Base-by-base conservation (phyloP, 1,139 yeast genomes). In the Arxiozyma slooffiae region DNA sequence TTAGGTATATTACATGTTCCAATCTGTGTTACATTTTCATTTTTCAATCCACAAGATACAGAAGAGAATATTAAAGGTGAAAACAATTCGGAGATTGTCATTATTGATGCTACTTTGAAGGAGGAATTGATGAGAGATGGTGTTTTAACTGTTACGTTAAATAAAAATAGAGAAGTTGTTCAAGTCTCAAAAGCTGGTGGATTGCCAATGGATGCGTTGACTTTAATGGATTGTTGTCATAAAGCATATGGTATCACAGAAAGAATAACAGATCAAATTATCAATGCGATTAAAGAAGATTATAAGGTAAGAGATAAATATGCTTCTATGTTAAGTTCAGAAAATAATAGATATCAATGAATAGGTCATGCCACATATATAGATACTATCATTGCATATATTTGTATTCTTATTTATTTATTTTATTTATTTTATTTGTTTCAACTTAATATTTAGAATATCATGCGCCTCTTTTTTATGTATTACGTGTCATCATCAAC, bases 141-240 rank as follows among this genome's bases (percentile, higher is more conserved):
- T 34, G 78, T 79, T 16, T 73, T 92, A 67, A 86, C 95, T 1
- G 80, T 92, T 26, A 89, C 98, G 0, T 70, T 90, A 53, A 92
- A 92, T 67, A 87, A 86, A 60, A 92, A 90, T 66, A 77, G 94
- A 58, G 98, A 92, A 62, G 72, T 92, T 20, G 88, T 96, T 49
- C 98, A 92, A 66, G 74, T 94, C 41, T 78, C 86, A 47, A 92
- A 92, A 62, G 85, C 89, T 43, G 98, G 98, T 47, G 97, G 97
- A 0, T 72, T 87, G 46, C 85, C 95, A 1, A 80, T 92, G 57
- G 92, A 88, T 59, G 89, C 95, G 0, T 65, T 77, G 46, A 72
- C 78, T 38, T 70, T 92, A 50, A 72, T 89, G 71, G 80, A 81
- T 42, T 82, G 95, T 63, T 78, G 87, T 40, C 77, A 78, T 53